Conservation (phyloP, 1,284 basidiomycete species). For the Inonotus obliquus region DNA sequence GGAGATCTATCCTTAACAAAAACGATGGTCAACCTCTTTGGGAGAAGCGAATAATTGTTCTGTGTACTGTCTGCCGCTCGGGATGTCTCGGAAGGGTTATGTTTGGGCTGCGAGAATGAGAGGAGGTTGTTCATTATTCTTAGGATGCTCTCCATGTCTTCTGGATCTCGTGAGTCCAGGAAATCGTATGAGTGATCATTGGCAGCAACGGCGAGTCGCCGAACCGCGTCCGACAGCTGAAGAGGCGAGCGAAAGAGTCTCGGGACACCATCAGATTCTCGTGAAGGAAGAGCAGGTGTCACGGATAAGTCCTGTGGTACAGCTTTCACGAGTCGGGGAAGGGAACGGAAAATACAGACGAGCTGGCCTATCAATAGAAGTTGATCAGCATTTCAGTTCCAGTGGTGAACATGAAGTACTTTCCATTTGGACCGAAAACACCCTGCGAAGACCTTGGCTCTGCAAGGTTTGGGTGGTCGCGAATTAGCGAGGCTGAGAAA, state of each 20-base stretch:
- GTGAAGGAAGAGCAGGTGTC: constrained; percentile 38
- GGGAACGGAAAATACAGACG: constrained; percentile 79
- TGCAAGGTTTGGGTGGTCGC: constrained; percentile 69
- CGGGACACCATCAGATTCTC: constrained; percentile 30
- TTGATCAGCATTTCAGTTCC: neutral
- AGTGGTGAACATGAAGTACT: constrained; percentile 16
- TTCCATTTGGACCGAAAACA: constrained; percentile 83
- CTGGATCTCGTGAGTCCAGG: constrained; percentile 39
- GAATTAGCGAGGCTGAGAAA: constrained; percentile 38
- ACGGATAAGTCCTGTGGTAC: constrained; percentile 45
- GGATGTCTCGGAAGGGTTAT: constrained; percentile 32
- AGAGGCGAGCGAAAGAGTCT: constrained; percentile 58
- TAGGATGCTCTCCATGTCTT: constrained; percentile 49
- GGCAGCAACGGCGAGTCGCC: constrained; percentile 53
- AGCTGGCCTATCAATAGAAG: constrained; percentile 57
- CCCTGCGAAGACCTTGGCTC: constrained; percentile 76
- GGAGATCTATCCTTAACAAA: constrained; percentile 58
- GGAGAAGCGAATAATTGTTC: constrained; percentile 35
- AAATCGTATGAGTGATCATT: constrained; percentile 40
- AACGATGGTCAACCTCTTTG: constrained; percentile 55
- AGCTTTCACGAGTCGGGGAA: constrained; percentile 63
- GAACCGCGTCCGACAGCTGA: constrained; percentile 63
- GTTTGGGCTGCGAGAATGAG: constrained; percentile 51
- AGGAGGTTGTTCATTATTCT: constrained; percentile 72
- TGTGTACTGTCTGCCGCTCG: constrained; percentile 29